Conservation (phyloP, 768 basidiomycete genomes). For the Paxillus rubicundulus region DNA sequence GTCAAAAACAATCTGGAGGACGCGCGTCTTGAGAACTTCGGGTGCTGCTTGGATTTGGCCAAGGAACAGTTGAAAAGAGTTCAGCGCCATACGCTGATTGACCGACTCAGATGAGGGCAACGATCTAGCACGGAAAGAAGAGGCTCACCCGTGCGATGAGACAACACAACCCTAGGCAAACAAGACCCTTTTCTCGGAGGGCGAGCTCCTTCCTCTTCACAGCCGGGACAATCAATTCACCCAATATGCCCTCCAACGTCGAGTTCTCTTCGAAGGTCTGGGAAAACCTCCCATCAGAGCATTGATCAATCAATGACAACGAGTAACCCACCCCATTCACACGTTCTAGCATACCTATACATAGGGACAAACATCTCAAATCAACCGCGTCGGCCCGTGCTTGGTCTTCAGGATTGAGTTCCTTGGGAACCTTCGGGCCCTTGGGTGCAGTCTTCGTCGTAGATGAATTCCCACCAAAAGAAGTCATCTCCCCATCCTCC, state of each 20-base stretch:
- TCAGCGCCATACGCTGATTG: conserved; percentile 30
- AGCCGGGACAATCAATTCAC: conserved; percentile 88
- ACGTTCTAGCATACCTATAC: conserved; percentile 81
- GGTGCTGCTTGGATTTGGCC: conserved; percentile 68
- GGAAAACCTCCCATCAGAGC: not conserved
- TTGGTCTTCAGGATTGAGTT: conserved; percentile 59
- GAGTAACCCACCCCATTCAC: conserved; percentile 68
- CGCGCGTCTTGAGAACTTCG: conserved; percentile 60
- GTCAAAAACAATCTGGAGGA: conserved; percentile 85
- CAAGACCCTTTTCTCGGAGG: conserved; percentile 63
- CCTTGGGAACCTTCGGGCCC: conserved; percentile 28
- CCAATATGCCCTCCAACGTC: conserved; percentile 60
- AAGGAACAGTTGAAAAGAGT: conserved; percentile 78
- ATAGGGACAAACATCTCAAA: conserved; percentile 69
- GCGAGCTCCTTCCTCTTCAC: conserved; percentile 82
- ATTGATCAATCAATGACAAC: not conserved
- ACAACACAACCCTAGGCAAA: conserved; percentile 69
- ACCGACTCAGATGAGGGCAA: not conserved
- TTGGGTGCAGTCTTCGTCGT: conserved; percentile 17
- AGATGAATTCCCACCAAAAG: conserved; percentile 29
- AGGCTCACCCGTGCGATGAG: conserved; percentile 56
- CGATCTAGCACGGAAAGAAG: not conserved
- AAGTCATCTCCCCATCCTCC: conserved; percentile 35
- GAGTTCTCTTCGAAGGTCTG: conserved; percentile 67
- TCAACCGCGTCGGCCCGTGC: conserved; percentile 61